Percentiles rank a stretch among this genome's conserved stretches.
phyloP scores from a whole-genome alignment of 108 stramenopile genomes.

The Nitzschia putrida region DNA sequence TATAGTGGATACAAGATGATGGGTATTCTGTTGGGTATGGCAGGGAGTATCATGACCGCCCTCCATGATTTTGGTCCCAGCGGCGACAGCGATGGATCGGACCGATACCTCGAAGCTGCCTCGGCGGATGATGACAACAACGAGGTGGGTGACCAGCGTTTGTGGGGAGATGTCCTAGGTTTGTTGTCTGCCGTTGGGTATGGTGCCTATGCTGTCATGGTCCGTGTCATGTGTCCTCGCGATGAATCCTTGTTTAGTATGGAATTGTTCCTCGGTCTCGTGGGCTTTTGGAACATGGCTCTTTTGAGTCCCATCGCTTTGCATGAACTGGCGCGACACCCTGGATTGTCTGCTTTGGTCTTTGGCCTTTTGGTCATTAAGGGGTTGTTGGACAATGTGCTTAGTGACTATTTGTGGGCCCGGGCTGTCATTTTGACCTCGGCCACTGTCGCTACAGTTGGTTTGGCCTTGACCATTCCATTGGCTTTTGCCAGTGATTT shows the following conservation, averaged over 20 bases:
- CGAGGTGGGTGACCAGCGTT: slow-evolving; percentile 9
- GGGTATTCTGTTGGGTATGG: slow-evolving; percentile 71
- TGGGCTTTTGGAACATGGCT: slow-evolving; percentile 80
- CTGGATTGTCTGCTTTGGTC: slow-evolving; percentile 52
- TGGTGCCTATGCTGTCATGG: slow-evolving; percentile 79
- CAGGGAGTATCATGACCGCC: slow-evolving; percentile 66
- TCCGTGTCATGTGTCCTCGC: slow-evolving; percentile 68
- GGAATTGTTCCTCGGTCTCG: slow-evolving; percentile 91
- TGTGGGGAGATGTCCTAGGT: slow-evolving; percentile 74
- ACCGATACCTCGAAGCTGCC: not conserved
- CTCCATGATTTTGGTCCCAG: slow-evolving; percentile 48
- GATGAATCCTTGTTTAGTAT: slow-evolving; percentile 83
- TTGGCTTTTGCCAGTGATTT: slow-evolving; percentile 86
- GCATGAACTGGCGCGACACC: slow-evolving; percentile 37
- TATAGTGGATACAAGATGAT: slow-evolving; percentile 54
- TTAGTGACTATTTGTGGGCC: slow-evolving; percentile 95
- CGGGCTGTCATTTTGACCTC: slow-evolving; percentile 92
- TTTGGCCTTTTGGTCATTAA: slow-evolving; percentile 69
- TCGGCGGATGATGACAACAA: slow-evolving; percentile 2
- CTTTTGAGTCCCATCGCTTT: slow-evolving; percentile 64
- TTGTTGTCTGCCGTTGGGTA: slow-evolving; percentile 80
- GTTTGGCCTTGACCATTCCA: slow-evolving; percentile 95
- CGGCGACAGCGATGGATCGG: no score
- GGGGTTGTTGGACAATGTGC: slow-evolving; percentile 85
- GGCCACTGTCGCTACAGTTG: slow-evolving; percentile 96